These are phyloP conservation scores for Metschnikowia bowlesiae DNA, from an alignment of 805 yeast genomes.

Conservation along the genomic window DNA sequence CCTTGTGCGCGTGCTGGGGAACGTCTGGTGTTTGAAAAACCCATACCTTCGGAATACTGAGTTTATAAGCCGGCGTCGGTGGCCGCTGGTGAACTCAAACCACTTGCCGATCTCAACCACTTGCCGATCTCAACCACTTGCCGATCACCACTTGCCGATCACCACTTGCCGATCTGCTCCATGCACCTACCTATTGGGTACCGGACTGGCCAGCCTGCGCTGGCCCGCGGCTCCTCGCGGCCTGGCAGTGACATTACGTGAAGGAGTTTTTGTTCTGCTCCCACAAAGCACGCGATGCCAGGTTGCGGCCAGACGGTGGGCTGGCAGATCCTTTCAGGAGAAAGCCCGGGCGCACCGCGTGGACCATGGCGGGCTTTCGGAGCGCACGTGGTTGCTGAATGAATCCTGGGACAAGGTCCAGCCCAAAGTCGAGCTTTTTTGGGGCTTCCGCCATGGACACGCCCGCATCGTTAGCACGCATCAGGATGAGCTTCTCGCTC, in stretches of 20 bases:
- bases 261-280: conserved; percentile 8
- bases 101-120: too few species aligned
- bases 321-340: not conserved
- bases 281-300: not conserved
- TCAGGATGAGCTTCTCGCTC: conserved; percentile 37
- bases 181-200: too few species aligned
- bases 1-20: too few species aligned
- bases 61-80: too few species aligned
- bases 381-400: not conserved
- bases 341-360: not conserved
- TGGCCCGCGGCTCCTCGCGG: too few species aligned
- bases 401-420: not conserved
- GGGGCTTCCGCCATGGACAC: not conserved
- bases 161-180: too few species aligned
- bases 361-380: not conserved
- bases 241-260: conserved; percentile 8
- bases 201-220: too few species aligned
- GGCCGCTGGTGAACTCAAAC: too few species aligned
- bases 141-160: too few species aligned
- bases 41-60: too few species aligned
- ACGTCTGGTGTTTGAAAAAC: too few species aligned
- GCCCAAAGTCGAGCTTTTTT: not conserved
- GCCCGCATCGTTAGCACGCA: conserved; percentile 8
- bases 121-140: too few species aligned
- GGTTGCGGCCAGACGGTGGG: not conserved